Evolutionary conservation across 2,329 filamentous ascomycete genomes (phyloP).

Genomic region (Uncinocarpus reesii): DNA sequence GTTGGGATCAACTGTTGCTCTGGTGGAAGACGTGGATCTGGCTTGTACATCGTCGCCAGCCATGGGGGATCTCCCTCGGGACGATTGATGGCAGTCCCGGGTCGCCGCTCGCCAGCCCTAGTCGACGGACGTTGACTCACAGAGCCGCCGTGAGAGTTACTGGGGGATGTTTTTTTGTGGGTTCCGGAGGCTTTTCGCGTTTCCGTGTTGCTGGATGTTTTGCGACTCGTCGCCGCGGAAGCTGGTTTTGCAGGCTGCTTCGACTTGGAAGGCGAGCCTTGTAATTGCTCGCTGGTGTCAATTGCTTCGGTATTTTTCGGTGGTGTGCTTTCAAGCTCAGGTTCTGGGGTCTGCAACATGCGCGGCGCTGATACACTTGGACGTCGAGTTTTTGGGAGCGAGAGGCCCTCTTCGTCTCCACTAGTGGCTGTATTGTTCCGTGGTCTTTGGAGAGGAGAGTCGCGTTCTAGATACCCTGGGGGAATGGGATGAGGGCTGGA

Average conservation of each 20-base stretch:
- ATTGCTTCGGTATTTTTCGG: conserved; percentile 17
- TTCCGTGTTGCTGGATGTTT: conserved; percentile 30
- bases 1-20: conserved; percentile 94
- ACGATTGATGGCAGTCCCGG: conserved; percentile 49
- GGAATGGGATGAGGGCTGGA: conserved; percentile 67
- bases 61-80: conserved; percentile 94
- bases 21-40: conserved; percentile 82
- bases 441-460: conserved; percentile 55
- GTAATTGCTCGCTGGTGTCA: conserved; percentile 12
- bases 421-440: conserved; percentile 45
- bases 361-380: conserved; percentile 47
- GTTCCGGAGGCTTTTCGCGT: conserved; percentile 33
- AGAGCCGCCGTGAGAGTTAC: conserved; percentile 27
- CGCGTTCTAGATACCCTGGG: conserved; percentile 60
- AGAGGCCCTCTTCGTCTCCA: conserved; percentile 51
- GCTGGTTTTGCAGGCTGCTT: conserved; percentile 25
- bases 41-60: conserved; percentile 90
- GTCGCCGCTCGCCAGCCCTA: conserved; percentile 47
- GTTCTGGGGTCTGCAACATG: conserved; percentile 18
- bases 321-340: conserved; percentile 23
- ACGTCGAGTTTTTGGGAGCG: conserved; percentile 53
- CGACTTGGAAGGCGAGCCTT: conserved; percentile 18
- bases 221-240: conserved; percentile 25
- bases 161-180: conserved; percentile 29
- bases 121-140: conserved; percentile 50